Percentiles rank a stretch among this genome's conserved stretches.
Evolutionary conservation across 331 rosid species (phyloP).

Genomic region (Quercus lobata): DNA sequence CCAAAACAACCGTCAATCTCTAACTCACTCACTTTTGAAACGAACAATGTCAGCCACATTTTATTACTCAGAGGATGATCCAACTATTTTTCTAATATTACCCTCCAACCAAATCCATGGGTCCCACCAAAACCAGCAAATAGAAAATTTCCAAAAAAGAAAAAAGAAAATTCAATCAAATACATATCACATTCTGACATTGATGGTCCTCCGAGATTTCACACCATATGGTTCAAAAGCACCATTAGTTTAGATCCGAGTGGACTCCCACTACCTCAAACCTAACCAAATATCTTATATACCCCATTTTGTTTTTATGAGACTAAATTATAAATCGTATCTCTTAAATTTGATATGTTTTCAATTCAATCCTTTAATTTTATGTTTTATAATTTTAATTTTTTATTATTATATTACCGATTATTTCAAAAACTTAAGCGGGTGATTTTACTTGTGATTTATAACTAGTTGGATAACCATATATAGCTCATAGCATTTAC

Average conservation of each 20-base stretch:
- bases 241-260: not conserved
- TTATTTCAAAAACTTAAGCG: too few species aligned
- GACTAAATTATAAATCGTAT: too few species aligned
- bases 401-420: too few species aligned
- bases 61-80: conserved; percentile 7
- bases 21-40: not conserved
- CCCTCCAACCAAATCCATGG: conserved; percentile 1
- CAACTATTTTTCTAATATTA: not conserved
- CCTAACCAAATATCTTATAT: not conserved
- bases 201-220: conserved; percentile 10
- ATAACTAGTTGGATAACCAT: too few species aligned
- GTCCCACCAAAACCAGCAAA: not conserved
- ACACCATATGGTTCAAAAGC: not conserved
- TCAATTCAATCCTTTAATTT: too few species aligned
- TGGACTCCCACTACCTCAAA: not conserved
- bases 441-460: too few species aligned
- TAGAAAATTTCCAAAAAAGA: not conserved
- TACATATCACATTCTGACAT: conserved; percentile 18
- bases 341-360: too few species aligned
- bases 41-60: conserved; percentile 15
- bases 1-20: too few species aligned
- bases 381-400: too few species aligned
- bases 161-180: not conserved
- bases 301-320: too few species aligned
- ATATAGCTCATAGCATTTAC: too few species aligned